Evolutionary conservation across 257 asterid species (phyloP), one percentile per base, ranked within the genome.

Genomic region (Penstemon davidsonii): DNA sequence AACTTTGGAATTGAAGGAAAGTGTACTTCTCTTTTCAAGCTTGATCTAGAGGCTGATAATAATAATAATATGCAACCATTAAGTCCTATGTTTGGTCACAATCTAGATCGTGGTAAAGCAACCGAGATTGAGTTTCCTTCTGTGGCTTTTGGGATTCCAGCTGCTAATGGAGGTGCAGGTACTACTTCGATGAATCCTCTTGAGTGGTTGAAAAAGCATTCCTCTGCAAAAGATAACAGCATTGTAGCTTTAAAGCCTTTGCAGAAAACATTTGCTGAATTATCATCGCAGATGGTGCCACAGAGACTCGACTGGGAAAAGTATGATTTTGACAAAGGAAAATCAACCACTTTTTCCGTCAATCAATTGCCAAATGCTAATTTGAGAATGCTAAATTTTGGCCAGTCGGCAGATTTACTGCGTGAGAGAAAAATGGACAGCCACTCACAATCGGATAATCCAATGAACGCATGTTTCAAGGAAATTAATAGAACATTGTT

Each of bases 291-390:
- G 56, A 54, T 71, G 65, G 55, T 62, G 62, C 79, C 76, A 36
- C 59, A 54, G 42, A 55, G 57, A 46, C 58, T 60, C 39, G 60
- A 61, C 53, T 6, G 40, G 7, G 78, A 10, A 8, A 69, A 72
- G 7, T 10, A 60, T n/a, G 73, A 46, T 68, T 36, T 52, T 41
- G 74, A 59, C 76, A 75, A 81, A 66, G 81, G 81, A 73, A 81
- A 81, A 72, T 69, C 59, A 39, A 70, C 71, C 3, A 1, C 57
- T 45, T 10, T 18, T 38, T 8, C 56, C 78, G 5, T 46, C 43
- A 49, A 52, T 58, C 8, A 64, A 56, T 55, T 82, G 69, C 75
- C 74, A 36, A 71, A 46, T 33, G 12, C 64, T 50, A 68, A 68
- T 55, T 55, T 68, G 44, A 68, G 67, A 68, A 55, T 51, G 51